Evolutionary conservation across 176 grass and related monocot genomes (phyloP), one percentile per base, ranked within the genome.

Genomic region (Cenchrus americanus): DNA sequence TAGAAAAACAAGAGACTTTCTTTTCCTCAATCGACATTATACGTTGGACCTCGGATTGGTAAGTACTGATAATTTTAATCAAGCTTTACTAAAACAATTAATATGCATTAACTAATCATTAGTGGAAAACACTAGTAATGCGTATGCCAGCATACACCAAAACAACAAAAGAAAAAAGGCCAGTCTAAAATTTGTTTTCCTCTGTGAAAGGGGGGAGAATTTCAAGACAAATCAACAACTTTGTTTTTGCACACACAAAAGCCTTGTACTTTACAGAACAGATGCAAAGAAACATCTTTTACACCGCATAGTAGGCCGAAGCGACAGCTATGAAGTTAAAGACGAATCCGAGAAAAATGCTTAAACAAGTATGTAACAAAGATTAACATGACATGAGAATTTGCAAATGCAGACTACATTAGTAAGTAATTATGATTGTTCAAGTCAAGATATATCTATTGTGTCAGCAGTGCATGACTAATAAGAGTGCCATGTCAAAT

Each of bases 401-500:
- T 10, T 71, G 44, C 23, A 78, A 64, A 63, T 14, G 15, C 51
- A 69, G 40, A 41, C 3, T 67, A 73, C 46, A 68, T 10, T 10
- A 60, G 21, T 60, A 60, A 60, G 43, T 75, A 84, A 42, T 26
- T 75, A 52, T 61, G 9, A 65, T 50, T 30, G 13, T 62, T 44
- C 50, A 23, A 66, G 42, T 69, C 66, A 78, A 89, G 21, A 69
- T 58, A 73, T 42, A 88, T 24, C 18, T 37, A 71, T 71, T 65
- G 46, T 37, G 48, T 32, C 66, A 43, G 51, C 19, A 50, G 17
- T 75, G 47, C 42, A 81, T 66, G 18, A 60, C 24, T 55, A 74
- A 75, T 75, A 17, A 58, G 17, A 66, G 34, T 27, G 73, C 24
- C 51, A 34, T 42, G 40, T 70, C 32, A 58, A 27, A 22, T 54